phyloP scores from a whole-genome alignment of 352 stramenopile genomes.

The Globisporangium mamillatum region DNA sequence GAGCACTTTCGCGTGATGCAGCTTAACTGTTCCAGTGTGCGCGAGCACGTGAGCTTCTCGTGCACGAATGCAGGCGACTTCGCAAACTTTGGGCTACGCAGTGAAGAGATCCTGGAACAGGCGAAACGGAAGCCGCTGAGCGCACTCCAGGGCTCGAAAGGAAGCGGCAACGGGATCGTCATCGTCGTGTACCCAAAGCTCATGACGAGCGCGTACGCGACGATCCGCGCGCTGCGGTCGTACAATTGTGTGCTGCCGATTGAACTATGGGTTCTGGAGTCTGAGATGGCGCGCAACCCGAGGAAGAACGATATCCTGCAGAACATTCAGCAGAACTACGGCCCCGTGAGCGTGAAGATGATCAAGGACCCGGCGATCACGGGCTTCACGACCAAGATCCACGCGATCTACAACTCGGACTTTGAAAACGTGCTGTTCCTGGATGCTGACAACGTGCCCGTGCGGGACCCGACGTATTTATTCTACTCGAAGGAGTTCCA shows the following conservation, averaged over 20 bases:
- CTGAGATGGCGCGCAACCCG: conserved; percentile 34
- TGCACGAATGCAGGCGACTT: conserved; percentile 60
- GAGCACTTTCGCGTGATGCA: conserved; percentile 74
- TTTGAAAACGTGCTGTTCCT: conserved; percentile 78
- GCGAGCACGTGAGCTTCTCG: conserved; percentile 44
- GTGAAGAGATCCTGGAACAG: conserved; percentile 32
- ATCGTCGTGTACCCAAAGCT: conserved; percentile 73
- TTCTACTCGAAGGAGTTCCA: conserved; percentile 50
- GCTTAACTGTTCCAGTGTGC: conserved; percentile 55
- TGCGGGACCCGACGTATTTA: conserved; percentile 62
- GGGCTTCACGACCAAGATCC: conserved; percentile 67
- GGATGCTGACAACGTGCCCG: conserved; percentile 65
- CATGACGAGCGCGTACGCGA: conserved; percentile 65
- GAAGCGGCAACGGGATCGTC: conserved; percentile 51
- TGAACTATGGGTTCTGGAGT: conserved; percentile 67
- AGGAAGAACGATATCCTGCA: conserved; percentile 24
- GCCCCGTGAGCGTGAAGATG: conserved; percentile 38
- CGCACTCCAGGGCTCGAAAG: conserved; percentile 27
- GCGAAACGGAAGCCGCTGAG: conserved; percentile 13
- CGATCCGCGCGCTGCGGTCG: conserved; percentile 42
- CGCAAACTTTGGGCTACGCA: conserved; percentile 51
- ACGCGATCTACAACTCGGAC: conserved; percentile 57
- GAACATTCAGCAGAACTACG: conserved; percentile 33
- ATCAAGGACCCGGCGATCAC: conserved; percentile 45
- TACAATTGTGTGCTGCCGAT: conserved; percentile 58